A percentile compares a stretch with the other conserved stretches of the same genome.
phyloP scores from a whole-genome alignment of 2,329 filamentous ascomycete genomes.

The Colletotrichum sp. region DNA sequence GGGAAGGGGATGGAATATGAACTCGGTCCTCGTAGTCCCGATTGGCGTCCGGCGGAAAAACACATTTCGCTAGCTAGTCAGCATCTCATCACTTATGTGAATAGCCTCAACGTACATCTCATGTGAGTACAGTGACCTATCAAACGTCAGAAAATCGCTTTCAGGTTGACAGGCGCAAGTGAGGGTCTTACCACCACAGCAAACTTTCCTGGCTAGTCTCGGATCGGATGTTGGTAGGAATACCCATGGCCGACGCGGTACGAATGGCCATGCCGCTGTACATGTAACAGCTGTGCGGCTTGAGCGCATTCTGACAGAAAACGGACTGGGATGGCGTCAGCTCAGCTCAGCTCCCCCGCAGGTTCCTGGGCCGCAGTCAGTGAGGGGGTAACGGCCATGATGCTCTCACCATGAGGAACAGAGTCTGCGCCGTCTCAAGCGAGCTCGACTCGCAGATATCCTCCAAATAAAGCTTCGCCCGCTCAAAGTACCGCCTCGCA shows the following conservation, averaged over 20 bases:
- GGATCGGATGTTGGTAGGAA: constrained; percentile 25
- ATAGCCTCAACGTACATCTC: constrained; percentile 8
- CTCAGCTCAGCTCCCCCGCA: neutral
- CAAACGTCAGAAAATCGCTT: neutral
- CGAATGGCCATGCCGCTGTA: constrained; percentile 38
- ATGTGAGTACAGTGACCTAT: constrained; percentile 21
- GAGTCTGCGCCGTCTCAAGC: constrained; percentile 19
- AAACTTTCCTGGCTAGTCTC: constrained; percentile 18
- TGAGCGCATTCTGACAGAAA: constrained; percentile 36
- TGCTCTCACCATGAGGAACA: constrained; percentile 22
- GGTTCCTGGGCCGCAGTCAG: neutral
- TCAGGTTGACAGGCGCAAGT: neutral
- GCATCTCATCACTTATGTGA: neutral
- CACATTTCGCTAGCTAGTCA: constrained; percentile 15
- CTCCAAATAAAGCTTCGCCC: constrained; percentile 15
- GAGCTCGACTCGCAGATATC: constrained; percentile 24
- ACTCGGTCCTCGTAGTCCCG: neutral
- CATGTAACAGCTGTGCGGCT: constrained; percentile 38
- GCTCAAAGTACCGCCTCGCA: constrained; percentile 21
- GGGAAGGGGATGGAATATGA: constrained; percentile 13
- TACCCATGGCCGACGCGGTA: constrained; percentile 35
- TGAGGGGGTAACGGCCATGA: neutral
- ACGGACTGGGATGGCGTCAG: constrained; percentile 21
- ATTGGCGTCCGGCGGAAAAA: constrained; percentile 15
- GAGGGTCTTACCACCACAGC: constrained; percentile 20